phyloP scores from a whole-genome alignment of 129 eudicot species.

The Tagetes patula region DNA sequence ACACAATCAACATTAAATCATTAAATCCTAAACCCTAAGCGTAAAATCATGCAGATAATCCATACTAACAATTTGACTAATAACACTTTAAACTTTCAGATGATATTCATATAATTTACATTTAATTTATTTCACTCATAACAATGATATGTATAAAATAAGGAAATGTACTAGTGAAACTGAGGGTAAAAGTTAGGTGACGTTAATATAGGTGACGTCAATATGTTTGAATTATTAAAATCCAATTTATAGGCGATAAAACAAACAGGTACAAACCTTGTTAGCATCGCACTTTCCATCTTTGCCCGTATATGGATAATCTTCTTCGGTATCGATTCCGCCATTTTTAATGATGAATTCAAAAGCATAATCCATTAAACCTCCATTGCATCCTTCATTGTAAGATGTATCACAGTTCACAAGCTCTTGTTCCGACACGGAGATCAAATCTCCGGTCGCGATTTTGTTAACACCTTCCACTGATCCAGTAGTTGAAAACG shows the following conservation, averaged over 20 bases:
- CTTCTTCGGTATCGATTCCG: slow-evolving; percentile 11
- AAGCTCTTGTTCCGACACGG: slow-evolving; percentile 6
- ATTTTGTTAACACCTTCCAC: slow-evolving; percentile 11
- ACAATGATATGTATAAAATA: too few species aligned
- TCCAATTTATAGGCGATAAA: background rate
- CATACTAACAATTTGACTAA: too few species aligned
- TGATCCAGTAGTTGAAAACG: slow-evolving; percentile 14
- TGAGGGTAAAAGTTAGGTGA: too few species aligned
- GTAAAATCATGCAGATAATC: too few species aligned
- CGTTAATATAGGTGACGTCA: too few species aligned
- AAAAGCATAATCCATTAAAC: slow-evolving; percentile 17
- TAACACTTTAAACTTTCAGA: too few species aligned
- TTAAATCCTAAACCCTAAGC: too few species aligned
- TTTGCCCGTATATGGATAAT: slow-evolving; percentile 1
- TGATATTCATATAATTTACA: too few species aligned
- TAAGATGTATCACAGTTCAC: slow-evolving; percentile 21
- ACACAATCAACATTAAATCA: slow-evolving; percentile 1
- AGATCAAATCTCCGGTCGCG: slow-evolving; percentile 6
- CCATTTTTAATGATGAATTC: slow-evolving; percentile 15
- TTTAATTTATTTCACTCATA: too few species aligned
- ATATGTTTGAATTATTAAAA: too few species aligned
- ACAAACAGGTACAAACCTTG: slow-evolving; percentile 42
- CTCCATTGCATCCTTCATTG: slow-evolving; percentile 16
- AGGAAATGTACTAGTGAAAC: too few species aligned
- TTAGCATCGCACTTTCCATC: slow-evolving; percentile 52